Evolutionary conservation across 2,329 filamentous ascomycete species (phyloP), one percentile per base, ranked within the genome.

Genomic region (Pseudogymnoascus sp.): DNA sequence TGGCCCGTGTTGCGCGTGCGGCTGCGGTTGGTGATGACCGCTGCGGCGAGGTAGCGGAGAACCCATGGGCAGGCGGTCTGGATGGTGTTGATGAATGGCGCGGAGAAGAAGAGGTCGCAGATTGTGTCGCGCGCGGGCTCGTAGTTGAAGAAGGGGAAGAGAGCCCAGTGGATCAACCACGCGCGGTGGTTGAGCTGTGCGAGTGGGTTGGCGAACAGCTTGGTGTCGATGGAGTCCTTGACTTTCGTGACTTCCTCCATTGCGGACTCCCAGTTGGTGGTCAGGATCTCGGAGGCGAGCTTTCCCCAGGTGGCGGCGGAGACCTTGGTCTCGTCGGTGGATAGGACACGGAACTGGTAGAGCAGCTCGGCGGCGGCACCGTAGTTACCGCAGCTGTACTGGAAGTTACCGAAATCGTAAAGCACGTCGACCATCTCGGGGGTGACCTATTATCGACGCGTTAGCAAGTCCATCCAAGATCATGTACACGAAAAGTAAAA

Each of bases 71-170:
- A 97, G 73, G 88, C 90, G 65, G 95, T 97, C 84, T 99, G 95
- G 77, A 99, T 97, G 72, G 93, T 98, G 86, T 98, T 99, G 86
- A 99, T 99, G 84, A 92, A 99, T 72, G 92, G 85, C 69, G 93
- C 90, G 68, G 90, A 96, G 85, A 99, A 98, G 84, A 97, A 95
- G 76, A 98, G 87, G 72, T 99, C 95, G 74, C 95, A 91, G 72
- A 99, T 85, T 71, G 86, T 85, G 75, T 99, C 95, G 74, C 93
- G 92, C 65, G 92, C 91, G 69, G 87, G 84, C 73, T 98, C 93
- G 80, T 91, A 89, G 86, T 99, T 98, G 86, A 98, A 99, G 80
- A 97, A 93, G 67, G 95, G 93, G 86, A 98, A 99, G 67, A 99
- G 88, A 54, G 91, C 88, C 93, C 95, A 99, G 89, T 99, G 95